phyloP scores from a whole-genome alignment of 108 stramenopile genomes.

The Nitzschia inconspicua region DNA sequence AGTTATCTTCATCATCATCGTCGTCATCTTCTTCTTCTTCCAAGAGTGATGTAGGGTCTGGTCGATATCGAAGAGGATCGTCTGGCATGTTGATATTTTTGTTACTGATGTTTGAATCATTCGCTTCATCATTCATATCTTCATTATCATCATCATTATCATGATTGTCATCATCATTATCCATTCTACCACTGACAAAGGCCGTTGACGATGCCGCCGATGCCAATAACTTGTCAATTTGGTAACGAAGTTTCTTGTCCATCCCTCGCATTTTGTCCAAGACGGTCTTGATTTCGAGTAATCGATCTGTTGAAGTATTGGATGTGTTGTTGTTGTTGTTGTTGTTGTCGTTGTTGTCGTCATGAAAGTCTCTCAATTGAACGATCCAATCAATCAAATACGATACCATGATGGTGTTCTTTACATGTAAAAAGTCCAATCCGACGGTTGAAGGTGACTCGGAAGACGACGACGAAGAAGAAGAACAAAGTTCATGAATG shows the following conservation, averaged over 20 bases:
- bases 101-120: too few species aligned
- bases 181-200: slow-evolving; percentile 38
- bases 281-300: slow-evolving; percentile 70
- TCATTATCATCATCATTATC: slow-evolving; percentile 10
- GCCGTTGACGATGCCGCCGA: slow-evolving; percentile 34
- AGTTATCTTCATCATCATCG: slow-evolving; percentile 22
- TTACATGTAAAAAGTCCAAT: slow-evolving; percentile 71
- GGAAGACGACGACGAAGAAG: not conserved
- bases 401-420: slow-evolving; percentile 66
- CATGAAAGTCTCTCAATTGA: slow-evolving; percentile 22
- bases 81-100: slow-evolving; percentile 21
- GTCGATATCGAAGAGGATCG: slow-evolving; percentile 43
- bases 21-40: slow-evolving; percentile 26
- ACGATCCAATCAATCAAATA: slow-evolving; percentile 77
- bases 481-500: slow-evolving; percentile 26
- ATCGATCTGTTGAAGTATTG: too few species aligned
- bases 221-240: slow-evolving; percentile 77
- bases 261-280: slow-evolving; percentile 81
- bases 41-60: slow-evolving; percentile 35
- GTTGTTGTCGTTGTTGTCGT: slow-evolving; percentile 4
- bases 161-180: not conserved
- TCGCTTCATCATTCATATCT: slow-evolving; percentile 20
- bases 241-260: slow-evolving; percentile 83
- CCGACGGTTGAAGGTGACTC: slow-evolving; percentile 44
- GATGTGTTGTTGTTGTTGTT: slow-evolving; percentile 18